These are phyloP conservation scores for Ustilago bromivora DNA, from an alignment of 1,284 basidiomycete species.

Conservation along the genomic window DNA sequence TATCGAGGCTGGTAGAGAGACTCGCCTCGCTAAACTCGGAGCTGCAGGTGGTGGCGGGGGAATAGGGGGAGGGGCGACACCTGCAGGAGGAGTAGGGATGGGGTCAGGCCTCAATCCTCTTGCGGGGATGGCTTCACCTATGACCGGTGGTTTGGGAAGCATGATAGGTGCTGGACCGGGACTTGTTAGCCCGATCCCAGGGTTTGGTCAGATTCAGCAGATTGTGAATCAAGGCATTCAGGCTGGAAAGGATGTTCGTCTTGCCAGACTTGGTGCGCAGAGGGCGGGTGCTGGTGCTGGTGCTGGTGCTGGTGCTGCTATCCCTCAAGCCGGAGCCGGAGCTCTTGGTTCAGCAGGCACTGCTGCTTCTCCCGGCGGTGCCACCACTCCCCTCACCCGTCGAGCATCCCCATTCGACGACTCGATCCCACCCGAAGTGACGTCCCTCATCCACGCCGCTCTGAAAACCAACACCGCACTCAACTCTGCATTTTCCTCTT, in stretches of 20 bases:
- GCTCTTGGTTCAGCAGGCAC: not conserved
- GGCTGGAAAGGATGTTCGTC: constrained; percentile 7
- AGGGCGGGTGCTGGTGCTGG: not conserved
- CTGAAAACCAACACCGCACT: not conserved
- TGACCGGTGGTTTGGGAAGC: not conserved
- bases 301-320: not conserved
- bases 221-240: constrained; percentile 10
- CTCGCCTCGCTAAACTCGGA: not conserved
- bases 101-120: no score
- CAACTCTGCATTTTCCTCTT: not conserved
- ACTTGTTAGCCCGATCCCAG: not conserved
- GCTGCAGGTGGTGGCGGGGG: not conserved
- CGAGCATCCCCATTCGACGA: not conserved
- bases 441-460: not conserved
- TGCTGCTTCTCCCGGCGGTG: no score
- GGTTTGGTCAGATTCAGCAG: not conserved
- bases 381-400: not conserved
- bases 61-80: not conserved
- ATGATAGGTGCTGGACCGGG: not conserved
- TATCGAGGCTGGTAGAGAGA: constrained; percentile 7
- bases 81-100: no score
- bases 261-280: not conserved
- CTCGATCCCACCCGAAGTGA: not conserved
- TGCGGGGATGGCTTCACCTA: not conserved
- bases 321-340: not conserved